Base-by-base conservation (phyloP, 805 yeast species). In the Tetrapisispora phaffii region DNA sequence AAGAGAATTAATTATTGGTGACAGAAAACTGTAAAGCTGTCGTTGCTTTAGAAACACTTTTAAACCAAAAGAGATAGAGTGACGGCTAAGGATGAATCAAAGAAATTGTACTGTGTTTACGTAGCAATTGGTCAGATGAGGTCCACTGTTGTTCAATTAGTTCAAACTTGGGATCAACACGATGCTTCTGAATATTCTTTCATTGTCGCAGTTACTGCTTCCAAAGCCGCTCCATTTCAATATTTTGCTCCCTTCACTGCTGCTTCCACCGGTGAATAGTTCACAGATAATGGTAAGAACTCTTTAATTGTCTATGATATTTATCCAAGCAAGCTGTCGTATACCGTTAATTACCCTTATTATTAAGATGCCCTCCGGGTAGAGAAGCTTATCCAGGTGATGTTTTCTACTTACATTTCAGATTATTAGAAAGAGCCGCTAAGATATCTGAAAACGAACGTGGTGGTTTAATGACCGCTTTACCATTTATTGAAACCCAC, bases 121-220 rank as follows among this genome's bases (percentile, higher is more conserved):
- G 98, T 93, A 63, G 99, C 99, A 56, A 95, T 93, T 69, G 99
- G 99, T 75, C 99, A 93, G 81, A 93, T 93, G 85, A 88, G 99
- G 82, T 93, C 98, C 58, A 93, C 99, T 57, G 97, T 93, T 65
- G 98, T 98, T 65, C 98, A 93, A 79, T 85, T 93, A 67, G 96
- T 93, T 58, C 96, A 93, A 82, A 90, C 97, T 67, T 82, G 93
- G 69, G 99, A 93, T 80, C 90, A 88, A 72, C 77, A 88, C 71
- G 97, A 89, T 70, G 97, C 99, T 65, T 77, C 93, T 75, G 87
- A 93, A 77, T 93, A 93, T 82, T 72, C 97, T 65, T 84, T 93
- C 74, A 80, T 93, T 72, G 97, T 93, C 70, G 97, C 98, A 52
- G 99, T 98, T 64, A 93, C 99, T 65, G 99, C 99, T 60, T 93